Base-by-base conservation (phyloP, 345 rosid species). In the Melaleuca alternifolia region DNA sequence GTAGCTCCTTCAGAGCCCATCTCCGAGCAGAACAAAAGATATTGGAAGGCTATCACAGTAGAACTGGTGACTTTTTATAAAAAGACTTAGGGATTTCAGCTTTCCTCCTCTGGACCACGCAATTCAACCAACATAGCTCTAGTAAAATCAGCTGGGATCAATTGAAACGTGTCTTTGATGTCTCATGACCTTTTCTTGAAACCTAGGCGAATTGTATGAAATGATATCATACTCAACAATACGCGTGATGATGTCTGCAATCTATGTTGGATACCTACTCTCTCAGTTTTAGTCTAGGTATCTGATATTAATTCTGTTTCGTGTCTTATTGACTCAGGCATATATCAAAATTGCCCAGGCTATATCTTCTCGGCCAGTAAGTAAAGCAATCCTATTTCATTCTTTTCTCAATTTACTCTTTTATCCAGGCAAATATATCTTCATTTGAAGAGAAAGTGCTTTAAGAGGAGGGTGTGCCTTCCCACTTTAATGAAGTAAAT, bases 271-370 rank as follows among this genome's bases (percentile, higher is more conserved):
- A 65, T 33, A 41, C 79, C 79, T 65, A 65, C 79, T 33, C 79
- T 33, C 46, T 33, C 18, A 65, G 79, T 18, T 33, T 65, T 65
- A 65, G 24, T 65, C 24, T 65, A 65, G 46, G 24, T 30, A 82
- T 57, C 52, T 79, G 54, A 5, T 9, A 30, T 28, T 57, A 79
- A 79, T 2, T 52, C n/a, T 86, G 71, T 82, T 15, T 33, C 82
- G 62, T 84, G 2, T 75, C 87, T 90, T 81, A 87, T 51, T 20
- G 85, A 88, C 88, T 87, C 93, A 97, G 98, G 99, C 99, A 30
- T 97, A 95, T 62, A 20, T 95, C 85, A 97, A 97, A 91, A 92
- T 96, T 87, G 99, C 98, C 75, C 99, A 97, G 91, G 99, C 98
- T 85, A 92, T 96, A 88, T 96, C 99, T 12, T 96, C 99, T 88